Conservation (phyloP, 768 basidiomycete genomes). For the Ramaria sp. region DNA sequence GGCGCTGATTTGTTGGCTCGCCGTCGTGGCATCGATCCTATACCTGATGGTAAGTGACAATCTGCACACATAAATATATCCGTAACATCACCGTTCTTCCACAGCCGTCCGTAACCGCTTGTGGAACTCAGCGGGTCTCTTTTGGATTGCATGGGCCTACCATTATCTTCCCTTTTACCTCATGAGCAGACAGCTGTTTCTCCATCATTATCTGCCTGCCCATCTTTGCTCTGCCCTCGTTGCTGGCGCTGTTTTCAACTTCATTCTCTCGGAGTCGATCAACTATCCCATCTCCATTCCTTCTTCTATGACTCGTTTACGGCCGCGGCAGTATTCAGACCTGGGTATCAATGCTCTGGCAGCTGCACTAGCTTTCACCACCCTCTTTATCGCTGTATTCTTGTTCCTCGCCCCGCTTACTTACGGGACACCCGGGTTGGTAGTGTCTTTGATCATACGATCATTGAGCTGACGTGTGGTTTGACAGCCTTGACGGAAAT, state of each 20-base stretch:
- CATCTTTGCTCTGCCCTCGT: slow-evolving; percentile 88
- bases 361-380: slow-evolving; percentile 43
- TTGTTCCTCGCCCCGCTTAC: slow-evolving; percentile 81
- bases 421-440: slow-evolving; percentile 93
- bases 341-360: slow-evolving; percentile 69
- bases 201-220: slow-evolving; percentile 96
- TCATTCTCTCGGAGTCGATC: slow-evolving; percentile 79
- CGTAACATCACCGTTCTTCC: slow-evolving; percentile 4
- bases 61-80: background rate
- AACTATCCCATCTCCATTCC: slow-evolving; percentile 80
- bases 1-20: slow-evolving; percentile 85
- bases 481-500: slow-evolving; percentile 65
- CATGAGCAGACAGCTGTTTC: slow-evolving; percentile 92
- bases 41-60: slow-evolving; percentile 67
- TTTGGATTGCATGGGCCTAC: slow-evolving; percentile 86
- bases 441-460: slow-evolving; percentile 12
- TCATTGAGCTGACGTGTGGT: slow-evolving; percentile 12
- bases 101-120: slow-evolving; percentile 86
- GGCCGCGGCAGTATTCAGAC: slow-evolving; percentile 50
- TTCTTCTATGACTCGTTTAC: slow-evolving; percentile 54
- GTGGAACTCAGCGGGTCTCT: slow-evolving; percentile 94
- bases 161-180: slow-evolving; percentile 98
- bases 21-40: slow-evolving; percentile 72
- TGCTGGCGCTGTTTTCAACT: slow-evolving; percentile 86
- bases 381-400: slow-evolving; percentile 55